Percentiles rank a stretch among this genome's conserved stretches.
Conservation (phyloP, 768 basidiomycete species). For the Suillus tomentosus region DNA sequence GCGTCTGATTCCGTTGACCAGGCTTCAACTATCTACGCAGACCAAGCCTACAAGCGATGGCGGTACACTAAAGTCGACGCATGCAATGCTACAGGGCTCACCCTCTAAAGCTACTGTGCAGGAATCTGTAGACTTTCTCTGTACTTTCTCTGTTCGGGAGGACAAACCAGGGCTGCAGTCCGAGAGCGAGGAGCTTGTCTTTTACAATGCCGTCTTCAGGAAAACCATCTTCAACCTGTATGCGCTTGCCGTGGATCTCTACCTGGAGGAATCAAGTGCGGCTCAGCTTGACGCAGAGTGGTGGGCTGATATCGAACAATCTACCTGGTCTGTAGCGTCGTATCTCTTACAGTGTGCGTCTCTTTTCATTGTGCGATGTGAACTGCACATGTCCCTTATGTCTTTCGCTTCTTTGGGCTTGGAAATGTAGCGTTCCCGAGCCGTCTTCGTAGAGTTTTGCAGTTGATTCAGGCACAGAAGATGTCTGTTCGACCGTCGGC, state of each 20-base stretch:
- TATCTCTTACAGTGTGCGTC: constrained; percentile 81
- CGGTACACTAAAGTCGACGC: constrained; percentile 17
- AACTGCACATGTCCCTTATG: constrained; percentile 5
- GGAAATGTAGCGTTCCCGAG: constrained; percentile 27
- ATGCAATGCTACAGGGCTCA: constrained; percentile 24
- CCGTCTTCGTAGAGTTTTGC: constrained; percentile 36
- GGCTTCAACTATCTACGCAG: constrained; percentile 14
- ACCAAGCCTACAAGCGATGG: constrained; percentile 14
- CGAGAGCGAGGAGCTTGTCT: constrained; percentile 13
- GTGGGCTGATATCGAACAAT: constrained; percentile 78
- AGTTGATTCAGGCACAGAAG: constrained; percentile 43
- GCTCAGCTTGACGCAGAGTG: constrained; percentile 80
- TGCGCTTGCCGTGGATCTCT: constrained; percentile 61
- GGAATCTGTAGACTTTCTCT: constrained; percentile 20
- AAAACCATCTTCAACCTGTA: constrained; percentile 62
- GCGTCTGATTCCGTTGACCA: constrained; percentile 24
- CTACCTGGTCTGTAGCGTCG: constrained; percentile 51
- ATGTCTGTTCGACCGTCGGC: constrained; percentile 48
- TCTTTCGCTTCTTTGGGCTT: neutral
- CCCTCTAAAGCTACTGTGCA: constrained; percentile 22
- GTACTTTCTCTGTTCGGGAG: constrained; percentile 9
- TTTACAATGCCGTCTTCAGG: constrained; percentile 41
- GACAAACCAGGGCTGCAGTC: neutral
- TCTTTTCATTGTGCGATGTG: neutral
- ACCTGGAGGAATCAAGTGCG: constrained; percentile 65